Base-by-base conservation (phyloP, 139 green algal species). In the Monoraphidium neglectum region DNA sequence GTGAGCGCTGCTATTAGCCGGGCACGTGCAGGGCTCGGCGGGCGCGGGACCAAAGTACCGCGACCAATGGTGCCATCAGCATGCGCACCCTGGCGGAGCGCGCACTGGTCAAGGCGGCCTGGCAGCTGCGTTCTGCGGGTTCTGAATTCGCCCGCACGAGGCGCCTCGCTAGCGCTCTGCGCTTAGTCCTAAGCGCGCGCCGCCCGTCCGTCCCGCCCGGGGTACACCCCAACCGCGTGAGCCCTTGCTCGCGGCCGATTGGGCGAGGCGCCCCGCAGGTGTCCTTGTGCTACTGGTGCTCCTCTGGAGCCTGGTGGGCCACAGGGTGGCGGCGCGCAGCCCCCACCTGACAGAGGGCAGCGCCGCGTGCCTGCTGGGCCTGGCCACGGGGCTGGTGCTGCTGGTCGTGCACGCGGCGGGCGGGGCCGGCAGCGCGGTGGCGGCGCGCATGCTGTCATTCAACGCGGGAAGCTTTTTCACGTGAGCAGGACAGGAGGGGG, bases 261-360 rank as follows among this genome's bases (percentile, higher is more conserved):
- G n/a, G n/a, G n/a, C n/a, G n/a, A n/a, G n/a, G n/a, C n/a, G 12
- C 43, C 43, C 33, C 72, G 46, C 79, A 88, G 87, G 78, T 32
- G 70, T 91, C 1, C 72, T 93, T 62, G 86, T 93, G 60, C 62
- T 90, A 6, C 82, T 94, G 46, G 87, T 92, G 36, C 71, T 91
- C 4, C 28, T 88, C 18, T 94, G 87, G 82, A 77, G 70, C 64
- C 79, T 90, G 2, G 26, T 89, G 30, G 89, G 86, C 1, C 86
- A 90, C 60, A 70, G 84, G 3, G 36, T 92, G 37, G 84, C 85
- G 24, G 40, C 76, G 2, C 87, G 82, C 37, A 76, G 46, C 65
- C 74, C 65, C 13, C 79, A 79, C 77, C 61, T 89, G 30, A 84
- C 69, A 36, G 80, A 84, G 60, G 68, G 68, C 62, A 79, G 70